A percentile compares a stretch with the other conserved stretches of the same genome.
phyloP scores from a whole-genome alignment of 441 rosid species.

The Corymbia calophylla region DNA sequence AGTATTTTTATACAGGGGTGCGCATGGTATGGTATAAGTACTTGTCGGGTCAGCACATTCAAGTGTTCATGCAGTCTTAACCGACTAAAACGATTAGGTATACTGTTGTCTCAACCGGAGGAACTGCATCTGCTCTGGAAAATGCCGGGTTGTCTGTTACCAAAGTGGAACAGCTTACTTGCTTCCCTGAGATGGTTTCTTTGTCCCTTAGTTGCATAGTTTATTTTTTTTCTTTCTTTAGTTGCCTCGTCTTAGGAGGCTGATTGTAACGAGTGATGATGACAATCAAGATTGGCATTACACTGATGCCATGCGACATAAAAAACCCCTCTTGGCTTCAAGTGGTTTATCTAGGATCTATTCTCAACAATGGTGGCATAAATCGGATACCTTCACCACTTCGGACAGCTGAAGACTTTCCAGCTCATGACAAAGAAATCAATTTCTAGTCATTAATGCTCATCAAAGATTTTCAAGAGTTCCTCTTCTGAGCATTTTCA shows the following conservation, averaged over 20 bases:
- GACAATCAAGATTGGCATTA: neutral
- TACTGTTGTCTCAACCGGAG: slow-evolving; percentile 89
- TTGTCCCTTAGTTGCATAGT: neutral
- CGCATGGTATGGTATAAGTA: neutral
- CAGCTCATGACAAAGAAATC: neutral
- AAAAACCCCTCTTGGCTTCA: neutral
- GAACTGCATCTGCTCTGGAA: slow-evolving; percentile 79
- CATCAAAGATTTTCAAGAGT: neutral
- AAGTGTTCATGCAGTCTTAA: neutral
- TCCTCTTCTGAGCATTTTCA: too few species aligned
- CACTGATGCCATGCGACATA: neutral
- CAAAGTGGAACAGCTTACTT: slow-evolving; percentile 77
- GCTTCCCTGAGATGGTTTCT: slow-evolving; percentile 72
- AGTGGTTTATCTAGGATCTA: neutral
- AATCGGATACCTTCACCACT: neutral
- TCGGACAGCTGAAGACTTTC: neutral
- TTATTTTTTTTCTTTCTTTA: neutral
- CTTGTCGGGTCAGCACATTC: neutral
- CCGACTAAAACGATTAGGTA: slow-evolving; percentile 32
- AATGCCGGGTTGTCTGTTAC: slow-evolving; percentile 66
- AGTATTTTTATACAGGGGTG: neutral
- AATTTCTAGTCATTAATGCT: neutral
- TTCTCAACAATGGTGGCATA: neutral
- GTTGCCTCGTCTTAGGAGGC: neutral
- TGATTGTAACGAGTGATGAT: neutral